These are phyloP conservation scores for Penicillium sp. DNA, from an alignment of 2,329 filamentous ascomycete genomes.

Conservation along the genomic window DNA sequence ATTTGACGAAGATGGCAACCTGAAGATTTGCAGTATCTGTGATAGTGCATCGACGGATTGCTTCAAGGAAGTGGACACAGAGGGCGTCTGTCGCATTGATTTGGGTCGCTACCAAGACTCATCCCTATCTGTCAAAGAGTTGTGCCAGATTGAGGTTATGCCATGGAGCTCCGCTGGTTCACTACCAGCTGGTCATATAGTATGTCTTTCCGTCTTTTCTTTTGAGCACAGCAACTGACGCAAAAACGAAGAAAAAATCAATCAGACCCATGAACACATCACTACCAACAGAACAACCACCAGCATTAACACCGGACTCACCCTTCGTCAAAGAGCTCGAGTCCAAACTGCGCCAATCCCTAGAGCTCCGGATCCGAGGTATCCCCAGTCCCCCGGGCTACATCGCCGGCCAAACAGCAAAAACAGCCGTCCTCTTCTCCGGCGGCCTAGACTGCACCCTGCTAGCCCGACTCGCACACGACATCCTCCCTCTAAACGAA, in stretches of 20 bases:
- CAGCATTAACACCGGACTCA: constrained; percentile 41
- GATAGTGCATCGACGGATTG: constrained; percentile 47
- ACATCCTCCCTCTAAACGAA: constrained; percentile 65
- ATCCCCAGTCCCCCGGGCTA: constrained; percentile 57
- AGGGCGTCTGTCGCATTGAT: constrained; percentile 71
- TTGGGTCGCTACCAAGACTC: constrained; percentile 38
- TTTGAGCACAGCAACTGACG: not conserved
- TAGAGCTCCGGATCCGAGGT: constrained; percentile 61
- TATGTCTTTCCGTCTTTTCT: constrained; percentile 13
- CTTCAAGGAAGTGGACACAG: constrained; percentile 80
- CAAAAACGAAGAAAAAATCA: constrained; percentile 34
- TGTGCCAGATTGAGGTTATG: constrained; percentile 26
- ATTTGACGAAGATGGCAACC: constrained; percentile 46
- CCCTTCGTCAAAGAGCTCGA: constrained; percentile 54
- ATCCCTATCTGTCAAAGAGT: constrained; percentile 10
- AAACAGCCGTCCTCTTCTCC: constrained; percentile 80
- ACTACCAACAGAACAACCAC: constrained; percentile 30
- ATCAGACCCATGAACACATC: constrained; percentile 47
- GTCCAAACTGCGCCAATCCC: constrained; percentile 56
- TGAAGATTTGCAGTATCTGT: constrained; percentile 69
- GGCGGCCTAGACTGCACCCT: constrained; percentile 91
- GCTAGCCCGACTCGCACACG: constrained; percentile 73
- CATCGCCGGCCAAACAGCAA: constrained; percentile 28
- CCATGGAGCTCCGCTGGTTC: constrained; percentile 27
- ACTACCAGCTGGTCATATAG: constrained; percentile 21